phyloP scores from a whole-genome alignment of 1,139 yeast genomes.

The Blastobotrys capitulatus region DNA sequence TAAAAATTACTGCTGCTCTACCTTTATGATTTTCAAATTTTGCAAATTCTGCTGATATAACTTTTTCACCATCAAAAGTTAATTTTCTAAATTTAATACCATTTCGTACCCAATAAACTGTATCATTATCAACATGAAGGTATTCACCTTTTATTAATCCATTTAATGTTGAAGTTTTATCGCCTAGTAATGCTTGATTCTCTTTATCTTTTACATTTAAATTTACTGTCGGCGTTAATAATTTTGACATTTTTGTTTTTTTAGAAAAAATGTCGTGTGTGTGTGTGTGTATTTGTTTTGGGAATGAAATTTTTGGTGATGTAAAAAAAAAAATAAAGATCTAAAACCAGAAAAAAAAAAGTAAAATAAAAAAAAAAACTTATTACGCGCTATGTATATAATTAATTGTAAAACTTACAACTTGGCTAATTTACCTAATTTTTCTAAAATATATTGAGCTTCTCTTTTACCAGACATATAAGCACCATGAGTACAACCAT shows the following conservation, averaged over 20 bases:
- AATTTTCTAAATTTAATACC: conserved; percentile 46
- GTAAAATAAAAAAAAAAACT: neutral
- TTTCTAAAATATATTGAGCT: conserved; percentile 38
- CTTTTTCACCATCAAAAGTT: conserved; percentile 42
- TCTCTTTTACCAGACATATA: conserved; percentile 68
- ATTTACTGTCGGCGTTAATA: conserved; percentile 4
- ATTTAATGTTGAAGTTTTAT: neutral
- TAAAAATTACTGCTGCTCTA: conserved; percentile 24
- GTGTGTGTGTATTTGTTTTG: neutral
- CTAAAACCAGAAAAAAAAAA: neutral
- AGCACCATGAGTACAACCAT: conserved; percentile 84
- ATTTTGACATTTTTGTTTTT: neutral
- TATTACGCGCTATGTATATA: neutral
- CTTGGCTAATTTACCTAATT: neutral
- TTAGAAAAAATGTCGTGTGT: neutral
- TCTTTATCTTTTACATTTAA: conserved; percentile 2
- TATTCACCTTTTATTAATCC: conserved; percentile 13
- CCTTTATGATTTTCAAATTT: conserved; percentile 28
- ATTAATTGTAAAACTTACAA: neutral
- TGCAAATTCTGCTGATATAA: conserved; percentile 48
- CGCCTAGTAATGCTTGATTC: conserved; percentile 1
- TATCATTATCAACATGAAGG: conserved; percentile 22
- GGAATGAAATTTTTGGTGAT: neutral
- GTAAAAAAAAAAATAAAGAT: neutral
- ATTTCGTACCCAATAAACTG: conserved; percentile 47